Base-by-base conservation (phyloP, 2,329 filamentous ascomycete species). In the Passalora sequoiae region DNA sequence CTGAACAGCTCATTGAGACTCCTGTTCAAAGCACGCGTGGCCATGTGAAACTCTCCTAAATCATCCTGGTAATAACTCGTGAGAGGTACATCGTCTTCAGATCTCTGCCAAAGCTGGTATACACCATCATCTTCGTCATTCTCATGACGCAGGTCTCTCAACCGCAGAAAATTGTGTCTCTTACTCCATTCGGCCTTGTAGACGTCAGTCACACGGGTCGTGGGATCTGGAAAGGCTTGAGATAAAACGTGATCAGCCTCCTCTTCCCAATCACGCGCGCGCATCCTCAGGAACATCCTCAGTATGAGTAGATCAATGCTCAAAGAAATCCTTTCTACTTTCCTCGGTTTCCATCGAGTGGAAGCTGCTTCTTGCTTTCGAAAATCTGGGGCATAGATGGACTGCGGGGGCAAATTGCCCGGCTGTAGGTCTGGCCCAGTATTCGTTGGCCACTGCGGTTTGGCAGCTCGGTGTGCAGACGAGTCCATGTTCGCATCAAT, bases 241-340 rank as follows among this genome's bases (percentile, higher is more conserved):
- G n/a, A n/a, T n/a, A n/a, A n/a, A n/a, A n/a, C n/a, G n/a, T n/a
- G n/a, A n/a, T 51, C 49, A 16, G 55, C 56, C 27, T 53, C 44
- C 7, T 51, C 32, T 9, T 38, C 42, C 28, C 31, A 21, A 4
- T 43, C 51, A 37, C 27, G 25, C 32, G 47, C 19, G 43, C 57
- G 48, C 25, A 64, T 37, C 15, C 51, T 52, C 9, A 48, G 29
- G 9, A 71, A 57, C 17, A 69, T 56, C 5, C 55, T 48, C 28
- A 68, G 54, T 36, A 70, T 62, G 19, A 74, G 50, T 17, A 63
- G 51, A 21, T 67, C 69, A 29, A 67, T 61, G 6, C 64, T 60
- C 7, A 70, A 51, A 40, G 70, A 66, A 22, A 68, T 63, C 21
- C 61, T 61, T 28, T 65, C 61, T 33, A 70, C 39, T 55, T 74